Base-by-base conservation (phyloP, 768 basidiomycete genomes). In the Lactarius psammicola region DNA sequence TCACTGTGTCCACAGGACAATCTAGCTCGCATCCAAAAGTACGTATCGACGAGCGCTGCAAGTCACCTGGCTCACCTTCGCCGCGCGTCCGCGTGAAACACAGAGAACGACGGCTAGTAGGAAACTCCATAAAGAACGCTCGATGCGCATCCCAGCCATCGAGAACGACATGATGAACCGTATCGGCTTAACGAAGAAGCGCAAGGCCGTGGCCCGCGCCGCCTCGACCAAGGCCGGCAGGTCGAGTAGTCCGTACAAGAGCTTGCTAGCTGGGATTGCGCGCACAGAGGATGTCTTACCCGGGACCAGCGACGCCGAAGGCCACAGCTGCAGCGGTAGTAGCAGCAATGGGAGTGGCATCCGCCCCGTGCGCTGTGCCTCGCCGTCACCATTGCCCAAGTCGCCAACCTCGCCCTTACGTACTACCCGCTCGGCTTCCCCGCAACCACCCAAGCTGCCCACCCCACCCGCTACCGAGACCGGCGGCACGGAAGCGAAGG, bases 151-250 rank as follows among this genome's bases (percentile, higher is more conserved):
- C 56, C 56, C 56, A 8, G 56, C 56, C n/a, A 57, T 57, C 34
- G 56, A 57, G 56, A 57, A 57, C 56, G 56, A 57, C 56, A 15
- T 57, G 56, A 30, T 57, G 56, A 57, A 57, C 36, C 56, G 56
- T 36, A 34, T 57, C 56, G 56, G 56, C 20, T 18, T 57, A 11
- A 6, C 56, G 23, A 34, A 26, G n/a, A 33, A 23, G 23, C 23
- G n/a, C 31, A 57, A 57, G 3, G 56, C 34, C 20, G 7, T 17
- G 5, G 23, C 33, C 30, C 56, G 33, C 34, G 56, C 56, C 13
- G 13, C 56, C 30, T 30, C 30, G 2, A 31, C 30, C 30, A 55
- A 55, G 30, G 10, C 31, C 18, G 8, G 17, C 30, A 31, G 30
- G 54, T 33, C 54, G 56, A 34, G 56, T 3, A 57, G 56, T 33